phyloP scores from a whole-genome alignment of 805 yeast genomes.

The Clavispora vitiphila region DNA sequence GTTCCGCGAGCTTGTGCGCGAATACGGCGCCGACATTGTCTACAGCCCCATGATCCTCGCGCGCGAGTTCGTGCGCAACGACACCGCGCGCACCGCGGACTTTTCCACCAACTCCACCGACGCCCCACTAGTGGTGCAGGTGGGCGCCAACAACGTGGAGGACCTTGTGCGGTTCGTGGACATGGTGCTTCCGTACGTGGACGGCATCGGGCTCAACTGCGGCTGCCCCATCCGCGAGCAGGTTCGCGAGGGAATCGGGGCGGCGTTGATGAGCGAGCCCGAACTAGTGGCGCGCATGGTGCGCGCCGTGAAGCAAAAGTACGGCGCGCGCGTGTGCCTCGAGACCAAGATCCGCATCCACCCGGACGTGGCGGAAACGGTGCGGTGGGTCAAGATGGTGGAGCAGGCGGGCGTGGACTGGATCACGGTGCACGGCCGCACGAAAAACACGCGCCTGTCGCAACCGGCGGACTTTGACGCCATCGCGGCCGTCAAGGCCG shows the following conservation, averaged over 20 bases:
- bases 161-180: constrained; percentile 81
- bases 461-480: constrained; percentile 81
- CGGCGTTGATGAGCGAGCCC: constrained; percentile 84
- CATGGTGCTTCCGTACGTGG: constrained; percentile 86
- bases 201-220: constrained; percentile 92
- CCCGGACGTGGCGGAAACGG: constrained; percentile 65
- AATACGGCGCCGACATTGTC: constrained; percentile 72
- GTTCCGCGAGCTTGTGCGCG: constrained; percentile 70
- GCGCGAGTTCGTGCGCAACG: constrained; percentile 85
- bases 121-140: constrained; percentile 75
- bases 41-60: constrained; percentile 97
- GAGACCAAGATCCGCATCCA: constrained; percentile 94
- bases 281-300: constrained; percentile 83
- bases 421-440: constrained; percentile 91
- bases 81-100: constrained; percentile 75
- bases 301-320: constrained; percentile 67
- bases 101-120: constrained; percentile 75
- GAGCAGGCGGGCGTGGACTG: constrained; percentile 90
- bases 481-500: constrained; percentile 56
- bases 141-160: constrained; percentile 80
- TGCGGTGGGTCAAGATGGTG: constrained; percentile 63
- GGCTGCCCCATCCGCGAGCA: constrained; percentile 98
- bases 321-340: constrained; percentile 65
- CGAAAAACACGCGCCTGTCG: constrained; percentile 78
- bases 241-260: constrained; percentile 93